Evolutionary conservation across 2,329 filamentous ascomycete genomes (phyloP).

Genomic region (Pyrenophora graminea): DNA sequence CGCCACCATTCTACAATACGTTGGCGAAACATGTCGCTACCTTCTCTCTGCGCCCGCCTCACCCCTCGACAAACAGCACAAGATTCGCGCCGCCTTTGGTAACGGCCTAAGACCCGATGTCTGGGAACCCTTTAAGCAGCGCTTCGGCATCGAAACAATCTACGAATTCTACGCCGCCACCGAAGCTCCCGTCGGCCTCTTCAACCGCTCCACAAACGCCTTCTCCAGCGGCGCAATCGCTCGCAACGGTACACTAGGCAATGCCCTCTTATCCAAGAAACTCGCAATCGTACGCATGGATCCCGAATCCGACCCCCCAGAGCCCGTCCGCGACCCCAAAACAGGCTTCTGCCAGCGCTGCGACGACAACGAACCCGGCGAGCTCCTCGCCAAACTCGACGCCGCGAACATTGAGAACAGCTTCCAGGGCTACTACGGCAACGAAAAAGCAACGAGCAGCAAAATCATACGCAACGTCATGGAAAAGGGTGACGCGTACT

Average conservation of each 20-base stretch:
- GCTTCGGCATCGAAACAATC: conserved; percentile 45
- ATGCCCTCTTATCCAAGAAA: conserved; percentile 55
- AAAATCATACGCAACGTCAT: conserved; percentile 44
- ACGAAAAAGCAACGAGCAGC: conserved; percentile 36
- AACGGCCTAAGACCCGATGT: conserved; percentile 50
- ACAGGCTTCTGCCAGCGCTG: conserved; percentile 69
- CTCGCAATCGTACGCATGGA: conserved; percentile 70
- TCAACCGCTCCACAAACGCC: conserved; percentile 59
- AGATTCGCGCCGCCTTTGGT: conserved; percentile 41
- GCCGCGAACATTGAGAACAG: conserved; percentile 50
- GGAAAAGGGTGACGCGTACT: conserved; percentile 44
- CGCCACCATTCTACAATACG: conserved; percentile 47
- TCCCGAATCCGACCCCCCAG: conserved; percentile 60
- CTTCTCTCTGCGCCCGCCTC: conserved; percentile 42
- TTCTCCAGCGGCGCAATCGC: conserved; percentile 67
- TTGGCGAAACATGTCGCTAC: conserved; percentile 48
- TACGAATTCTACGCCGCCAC: conserved; percentile 49
- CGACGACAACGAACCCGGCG: conserved; percentile 68
- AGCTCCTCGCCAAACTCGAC: conserved; percentile 61
- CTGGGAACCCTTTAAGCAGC: conserved; percentile 48
- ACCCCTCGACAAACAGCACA: conserved; percentile 38
- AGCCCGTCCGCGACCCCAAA: conserved; percentile 65
- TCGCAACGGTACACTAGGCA: conserved; percentile 67
- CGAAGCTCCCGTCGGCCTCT: conserved; percentile 63
- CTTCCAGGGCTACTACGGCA: conserved; percentile 68